Evolutionary conservation across 177 flowering plant species (phyloP).

Genomic region (Vitis hybrid): DNA sequence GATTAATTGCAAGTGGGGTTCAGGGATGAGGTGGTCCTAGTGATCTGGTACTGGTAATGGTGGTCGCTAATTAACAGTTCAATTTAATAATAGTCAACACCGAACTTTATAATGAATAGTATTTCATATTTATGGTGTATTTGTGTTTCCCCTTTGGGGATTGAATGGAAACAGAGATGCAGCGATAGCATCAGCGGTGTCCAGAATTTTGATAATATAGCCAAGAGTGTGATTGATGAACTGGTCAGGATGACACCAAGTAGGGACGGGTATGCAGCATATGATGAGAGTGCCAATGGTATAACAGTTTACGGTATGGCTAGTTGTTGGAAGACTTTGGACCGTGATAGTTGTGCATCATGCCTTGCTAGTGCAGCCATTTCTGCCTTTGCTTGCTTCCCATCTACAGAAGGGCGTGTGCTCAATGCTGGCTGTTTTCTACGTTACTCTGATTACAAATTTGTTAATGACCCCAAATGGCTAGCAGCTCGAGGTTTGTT

Average conservation of each 20-base stretch:
- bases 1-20: too few relatives aligned
- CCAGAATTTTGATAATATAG: background rate
- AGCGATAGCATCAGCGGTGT: background rate
- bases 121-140: too few relatives aligned
- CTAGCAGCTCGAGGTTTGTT: background rate
- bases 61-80: too few relatives aligned
- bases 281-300: background rate
- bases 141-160: background rate
- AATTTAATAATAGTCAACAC: too few relatives aligned
- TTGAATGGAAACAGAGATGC: constrained; percentile 24
- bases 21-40: too few relatives aligned
- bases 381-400: constrained; percentile 31
- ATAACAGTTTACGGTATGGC: constrained; percentile 23
- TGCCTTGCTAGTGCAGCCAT: constrained; percentile 34
- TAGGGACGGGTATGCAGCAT: constrained; percentile 7
- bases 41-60: too few relatives aligned
- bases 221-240: constrained; percentile 3
- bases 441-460: constrained; percentile 35
- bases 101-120: too few relatives aligned
- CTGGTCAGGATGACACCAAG: constrained; percentile 8
- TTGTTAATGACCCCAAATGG: constrained; percentile 11
- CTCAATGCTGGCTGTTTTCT: constrained; percentile 46
- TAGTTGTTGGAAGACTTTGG: constrained; percentile 43
- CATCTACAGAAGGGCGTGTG: constrained; percentile 33
- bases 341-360: constrained; percentile 11